Evolutionary conservation across 176 grass and related monocot species (phyloP).

Genomic region (Tillandsia fasciculata): DNA sequence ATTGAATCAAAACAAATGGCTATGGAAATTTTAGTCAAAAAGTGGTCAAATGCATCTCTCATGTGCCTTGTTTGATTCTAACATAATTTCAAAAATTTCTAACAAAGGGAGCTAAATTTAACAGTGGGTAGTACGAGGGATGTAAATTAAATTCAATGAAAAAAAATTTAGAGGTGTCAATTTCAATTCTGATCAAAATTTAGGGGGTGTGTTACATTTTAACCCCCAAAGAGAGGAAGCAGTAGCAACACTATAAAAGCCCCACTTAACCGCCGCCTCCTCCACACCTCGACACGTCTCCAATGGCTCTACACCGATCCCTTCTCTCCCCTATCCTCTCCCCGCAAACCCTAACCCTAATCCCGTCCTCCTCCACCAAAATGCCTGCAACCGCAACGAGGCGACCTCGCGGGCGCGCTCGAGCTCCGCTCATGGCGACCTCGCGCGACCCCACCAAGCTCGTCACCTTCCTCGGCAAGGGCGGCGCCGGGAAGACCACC

Average conservation of each 20-base stretch:
- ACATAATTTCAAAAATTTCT: no score
- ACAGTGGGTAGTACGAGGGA: no score
- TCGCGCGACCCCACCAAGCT: constrained; percentile 41
- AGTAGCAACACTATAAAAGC: not conserved
- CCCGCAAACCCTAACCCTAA: constrained; percentile 7
- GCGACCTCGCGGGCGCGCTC: not conserved
- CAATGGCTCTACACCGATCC: not conserved
- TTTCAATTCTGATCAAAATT: no score
- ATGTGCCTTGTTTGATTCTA: no score
- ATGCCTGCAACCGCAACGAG: not conserved
- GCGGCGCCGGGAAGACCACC: constrained; percentile 81
- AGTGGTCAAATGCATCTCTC: not conserved
- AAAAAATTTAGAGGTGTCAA: no score
- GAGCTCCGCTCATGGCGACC: constrained; percentile 10
- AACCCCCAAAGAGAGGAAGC: no score
- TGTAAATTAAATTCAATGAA: no score
- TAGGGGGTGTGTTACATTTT: no score
- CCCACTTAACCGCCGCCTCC: not conserved
- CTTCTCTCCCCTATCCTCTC: constrained; percentile 2
- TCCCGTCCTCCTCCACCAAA: not conserved
- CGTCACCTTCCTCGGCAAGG: constrained; percentile 90
- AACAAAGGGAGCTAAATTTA: no score
- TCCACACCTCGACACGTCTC: not conserved
- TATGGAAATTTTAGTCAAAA: not conserved
- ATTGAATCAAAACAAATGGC: not conserved